These are phyloP conservation scores for Apiospora kogelbergensis DNA, from an alignment of 2,329 filamentous ascomycete genomes.

Conservation along the genomic window DNA sequence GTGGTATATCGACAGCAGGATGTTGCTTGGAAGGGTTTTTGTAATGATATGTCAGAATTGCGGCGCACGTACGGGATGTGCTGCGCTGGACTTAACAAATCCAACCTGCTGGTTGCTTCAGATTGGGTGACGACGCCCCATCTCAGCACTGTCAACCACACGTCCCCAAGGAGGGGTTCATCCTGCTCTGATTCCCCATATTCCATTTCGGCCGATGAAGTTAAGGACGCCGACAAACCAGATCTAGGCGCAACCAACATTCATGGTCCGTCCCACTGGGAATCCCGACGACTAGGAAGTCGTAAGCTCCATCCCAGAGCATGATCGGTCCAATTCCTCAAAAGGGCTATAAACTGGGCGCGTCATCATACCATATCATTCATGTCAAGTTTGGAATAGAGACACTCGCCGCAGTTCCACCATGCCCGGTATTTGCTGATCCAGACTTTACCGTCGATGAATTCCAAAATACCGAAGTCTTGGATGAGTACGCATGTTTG, in stretches of 20 bases:
- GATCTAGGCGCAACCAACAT: not conserved
- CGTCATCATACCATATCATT: not conserved
- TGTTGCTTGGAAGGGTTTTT: not conserved
- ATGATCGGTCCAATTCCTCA: not conserved
- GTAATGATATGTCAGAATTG: not conserved
- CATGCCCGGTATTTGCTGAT: not conserved
- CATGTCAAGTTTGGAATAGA: not conserved
- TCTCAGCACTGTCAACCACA: not conserved
- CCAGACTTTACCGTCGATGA: not conserved
- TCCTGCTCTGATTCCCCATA: not conserved
- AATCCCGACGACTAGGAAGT: not conserved
- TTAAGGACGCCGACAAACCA: not conserved
- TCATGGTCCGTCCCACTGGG: not conserved
- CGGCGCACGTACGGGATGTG: not conserved
- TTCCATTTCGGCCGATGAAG: not conserved
- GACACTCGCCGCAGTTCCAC: not conserved
- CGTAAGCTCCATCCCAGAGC: not conserved
- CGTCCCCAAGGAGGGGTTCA: not conserved
- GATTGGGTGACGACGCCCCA: not conserved
- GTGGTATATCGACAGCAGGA: not conserved
- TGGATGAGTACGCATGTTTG: not conserved
- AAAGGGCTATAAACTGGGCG: not conserved
- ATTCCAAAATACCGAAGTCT: not conserved
- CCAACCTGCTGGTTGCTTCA: not conserved
- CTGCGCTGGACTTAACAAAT: not conserved